Evolutionary conservation across 1,139 yeast genomes (phyloP).

Genomic region (Lodderomyces parapsilosis): DNA sequence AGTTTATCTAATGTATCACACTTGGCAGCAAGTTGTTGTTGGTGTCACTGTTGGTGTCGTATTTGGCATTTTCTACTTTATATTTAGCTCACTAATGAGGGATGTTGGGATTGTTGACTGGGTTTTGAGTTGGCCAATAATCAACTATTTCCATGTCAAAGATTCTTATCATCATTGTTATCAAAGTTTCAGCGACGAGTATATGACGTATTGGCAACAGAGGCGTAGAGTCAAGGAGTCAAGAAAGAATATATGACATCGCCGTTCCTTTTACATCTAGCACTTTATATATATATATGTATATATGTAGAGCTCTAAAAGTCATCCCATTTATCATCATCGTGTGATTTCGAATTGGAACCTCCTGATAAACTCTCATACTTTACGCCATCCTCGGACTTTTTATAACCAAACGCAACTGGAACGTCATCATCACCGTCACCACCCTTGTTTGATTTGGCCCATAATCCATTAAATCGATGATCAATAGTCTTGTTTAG

Average conservation of each 20-base stretch:
- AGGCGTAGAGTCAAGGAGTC: background rate
- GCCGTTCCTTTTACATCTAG: background rate
- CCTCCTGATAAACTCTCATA: constrained; percentile 54
- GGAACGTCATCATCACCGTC: constrained; percentile 41
- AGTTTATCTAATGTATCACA: constrained; percentile 77
- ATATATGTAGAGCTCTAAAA: constrained; percentile 21
- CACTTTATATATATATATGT: constrained; percentile 6
- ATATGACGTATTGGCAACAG: constrained; percentile 14
- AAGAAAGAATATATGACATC: constrained; percentile 1
- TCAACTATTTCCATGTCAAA: constrained; percentile 49
- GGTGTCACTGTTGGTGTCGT: constrained; percentile 66
- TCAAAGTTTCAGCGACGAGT: constrained; percentile 40
- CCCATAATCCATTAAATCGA: constrained; percentile 54
- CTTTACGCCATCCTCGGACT: constrained; percentile 59
- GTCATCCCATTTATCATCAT: constrained; percentile 48
- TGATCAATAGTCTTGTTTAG: constrained; percentile 42
- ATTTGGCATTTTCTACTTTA: constrained; percentile 60
- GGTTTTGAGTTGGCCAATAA: constrained; percentile 50
- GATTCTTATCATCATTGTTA: constrained; percentile 54
- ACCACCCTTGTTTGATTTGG: constrained; percentile 22
- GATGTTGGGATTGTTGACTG: constrained; percentile 62
- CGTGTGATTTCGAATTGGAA: constrained; percentile 22
- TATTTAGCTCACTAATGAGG: constrained; percentile 50
- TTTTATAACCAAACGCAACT: constrained; percentile 70
- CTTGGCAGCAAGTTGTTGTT: constrained; percentile 66